A percentile compares a stretch with the other conserved stretches of the same genome.
phyloP scores from a whole-genome alignment of 257 asterid species.

The Fraxinus quadrangulata region DNA sequence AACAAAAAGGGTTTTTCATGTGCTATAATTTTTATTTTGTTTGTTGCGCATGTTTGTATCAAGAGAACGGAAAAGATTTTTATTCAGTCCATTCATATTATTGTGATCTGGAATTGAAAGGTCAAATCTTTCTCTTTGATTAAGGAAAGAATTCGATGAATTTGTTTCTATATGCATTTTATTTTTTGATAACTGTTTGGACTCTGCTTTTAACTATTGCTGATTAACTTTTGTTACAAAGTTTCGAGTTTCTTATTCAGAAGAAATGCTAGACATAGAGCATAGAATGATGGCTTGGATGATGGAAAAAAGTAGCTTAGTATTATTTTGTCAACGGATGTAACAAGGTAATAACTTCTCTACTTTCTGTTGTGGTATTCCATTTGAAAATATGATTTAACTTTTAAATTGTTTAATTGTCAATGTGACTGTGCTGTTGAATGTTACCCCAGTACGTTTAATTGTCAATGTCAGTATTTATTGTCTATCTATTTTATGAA shows the following conservation, averaged over 20 bases:
- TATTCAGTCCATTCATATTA: constrained; percentile 23
- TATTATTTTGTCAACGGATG: neutral
- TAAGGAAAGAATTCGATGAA: neutral
- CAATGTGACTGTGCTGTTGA: neutral
- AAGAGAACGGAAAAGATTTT: constrained; percentile 8
- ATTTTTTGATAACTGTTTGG: neutral
- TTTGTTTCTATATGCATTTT: constrained; percentile 8
- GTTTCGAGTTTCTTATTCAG: neutral
- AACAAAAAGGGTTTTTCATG: neutral
- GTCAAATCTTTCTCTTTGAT: constrained; percentile 23
- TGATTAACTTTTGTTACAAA: neutral
- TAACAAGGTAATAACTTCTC: neutral
- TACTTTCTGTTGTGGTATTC: neutral
- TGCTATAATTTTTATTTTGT: neutral
- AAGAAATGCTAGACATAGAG: constrained; percentile 9
- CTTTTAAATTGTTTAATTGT: neutral
- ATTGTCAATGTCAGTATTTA: neutral
- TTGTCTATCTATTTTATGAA: neutral
- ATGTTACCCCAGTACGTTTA: neutral
- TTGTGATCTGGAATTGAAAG: constrained; percentile 21
- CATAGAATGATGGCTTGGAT: neutral
- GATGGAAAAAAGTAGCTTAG: neutral
- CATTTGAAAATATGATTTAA: constrained; percentile 7
- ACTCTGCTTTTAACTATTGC: neutral
- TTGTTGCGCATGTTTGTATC: constrained; percentile 6